Evolutionary conservation across 108 stramenopile species (phyloP).

Genomic region (Parietichytrium sp.): DNA sequence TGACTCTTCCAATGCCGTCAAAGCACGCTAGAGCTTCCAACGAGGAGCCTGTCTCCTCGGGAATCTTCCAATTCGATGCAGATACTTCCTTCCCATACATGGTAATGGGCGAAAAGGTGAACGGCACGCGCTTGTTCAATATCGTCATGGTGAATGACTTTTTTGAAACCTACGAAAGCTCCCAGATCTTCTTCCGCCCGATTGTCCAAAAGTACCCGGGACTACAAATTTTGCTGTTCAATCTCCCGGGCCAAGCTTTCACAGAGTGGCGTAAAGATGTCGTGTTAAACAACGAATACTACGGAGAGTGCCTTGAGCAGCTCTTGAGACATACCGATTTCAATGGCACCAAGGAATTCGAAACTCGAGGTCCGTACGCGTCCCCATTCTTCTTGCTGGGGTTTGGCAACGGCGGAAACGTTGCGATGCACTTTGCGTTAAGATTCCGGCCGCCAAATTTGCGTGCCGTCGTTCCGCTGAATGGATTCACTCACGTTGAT

Average conservation of each 20-base stretch:
- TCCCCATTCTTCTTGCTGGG: constrained; percentile 72
- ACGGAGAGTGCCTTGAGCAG: constrained; percentile 66
- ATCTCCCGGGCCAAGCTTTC: constrained; percentile 83
- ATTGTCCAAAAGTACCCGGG: constrained; percentile 70
- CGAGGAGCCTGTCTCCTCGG: constrained; percentile 29
- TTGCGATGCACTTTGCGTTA: constrained; percentile 64
- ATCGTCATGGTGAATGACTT: constrained; percentile 78
- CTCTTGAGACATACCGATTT: constrained; percentile 66
- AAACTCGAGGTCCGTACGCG: constrained; percentile 40
- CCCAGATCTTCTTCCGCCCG: constrained; percentile 72
- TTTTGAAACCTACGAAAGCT: constrained; percentile 76
- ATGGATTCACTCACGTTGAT: constrained; percentile 75
- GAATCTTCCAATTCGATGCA: constrained; percentile 56
- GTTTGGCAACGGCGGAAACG: constrained; percentile 72
- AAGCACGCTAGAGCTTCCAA: background rate
- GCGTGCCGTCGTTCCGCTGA: constrained; percentile 68
- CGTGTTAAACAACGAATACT: constrained; percentile 78
- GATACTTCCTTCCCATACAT: constrained; percentile 59
- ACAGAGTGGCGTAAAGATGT: constrained; percentile 71
- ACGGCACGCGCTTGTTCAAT: constrained; percentile 55
- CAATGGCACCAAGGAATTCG: constrained; percentile 61
- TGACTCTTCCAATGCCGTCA: constrained; percentile 15
- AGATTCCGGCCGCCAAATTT: constrained; percentile 46
- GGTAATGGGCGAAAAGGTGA: constrained; percentile 44
- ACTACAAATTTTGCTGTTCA: constrained; percentile 76